These are phyloP conservation scores for Fusarium dimerum DNA, from an alignment of 2,329 filamentous ascomycete species.

Conservation along the genomic window DNA sequence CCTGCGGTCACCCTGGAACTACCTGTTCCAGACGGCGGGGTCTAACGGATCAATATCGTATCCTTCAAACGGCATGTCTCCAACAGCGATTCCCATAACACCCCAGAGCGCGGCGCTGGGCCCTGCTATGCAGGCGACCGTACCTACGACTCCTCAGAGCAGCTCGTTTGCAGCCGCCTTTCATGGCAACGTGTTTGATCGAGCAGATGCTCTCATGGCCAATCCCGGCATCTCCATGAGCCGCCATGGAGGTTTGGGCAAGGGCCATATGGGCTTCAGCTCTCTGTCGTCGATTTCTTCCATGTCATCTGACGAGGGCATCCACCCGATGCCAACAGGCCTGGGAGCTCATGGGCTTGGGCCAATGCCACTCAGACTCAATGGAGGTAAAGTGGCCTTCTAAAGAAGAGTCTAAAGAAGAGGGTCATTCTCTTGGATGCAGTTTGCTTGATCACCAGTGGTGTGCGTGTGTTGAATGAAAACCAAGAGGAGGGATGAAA, in stretches of 20 bases:
- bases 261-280: slow-evolving; percentile 41
- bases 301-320: slow-evolving; percentile 42
- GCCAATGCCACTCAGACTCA: slow-evolving; percentile 36
- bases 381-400: slow-evolving; percentile 41
- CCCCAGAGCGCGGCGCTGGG: slow-evolving; percentile 87
- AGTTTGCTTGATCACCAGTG: background rate
- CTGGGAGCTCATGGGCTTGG: slow-evolving; percentile 37
- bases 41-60: slow-evolving; percentile 20
- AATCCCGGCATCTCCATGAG: slow-evolving; percentile 60
- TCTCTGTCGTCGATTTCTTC: slow-evolving; percentile 44
- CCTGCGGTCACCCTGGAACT: slow-evolving; percentile 58
- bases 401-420: slow-evolving; percentile 32
- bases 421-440: slow-evolving; percentile 15
- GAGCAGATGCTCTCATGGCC: slow-evolving; percentile 58
- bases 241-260: slow-evolving; percentile 49
- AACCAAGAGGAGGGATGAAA: background rate
- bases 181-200: slow-evolving; percentile 60
- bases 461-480: background rate
- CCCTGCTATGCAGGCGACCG: slow-evolving; percentile 85
- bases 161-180: slow-evolving; percentile 57
- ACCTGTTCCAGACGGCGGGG: slow-evolving; percentile 36
- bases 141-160: slow-evolving; percentile 69
- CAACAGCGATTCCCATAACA: slow-evolving; percentile 66
- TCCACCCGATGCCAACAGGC: slow-evolving; percentile 31
- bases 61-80: slow-evolving; percentile 30